Conservation (phyloP, 306 rosid species). For the Datisca glomerata region DNA sequence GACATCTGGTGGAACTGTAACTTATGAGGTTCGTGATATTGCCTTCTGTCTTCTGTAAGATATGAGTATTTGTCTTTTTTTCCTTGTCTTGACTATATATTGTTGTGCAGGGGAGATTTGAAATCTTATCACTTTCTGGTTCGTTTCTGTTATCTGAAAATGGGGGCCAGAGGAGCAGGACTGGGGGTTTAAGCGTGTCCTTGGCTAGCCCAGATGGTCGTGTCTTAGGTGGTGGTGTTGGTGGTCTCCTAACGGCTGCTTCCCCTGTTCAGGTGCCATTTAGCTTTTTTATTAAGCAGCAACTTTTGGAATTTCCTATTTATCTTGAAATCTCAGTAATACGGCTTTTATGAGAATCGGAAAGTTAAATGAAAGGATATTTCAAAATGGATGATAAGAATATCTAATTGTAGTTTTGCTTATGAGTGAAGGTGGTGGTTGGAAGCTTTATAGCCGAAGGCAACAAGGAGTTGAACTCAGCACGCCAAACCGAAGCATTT, state of each 20-base stretch:
- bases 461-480: constrained; percentile 26
- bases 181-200: constrained; percentile 48
- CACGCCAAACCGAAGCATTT: constrained; percentile 17
- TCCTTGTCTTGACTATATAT: background rate
- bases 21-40: constrained; percentile 51
- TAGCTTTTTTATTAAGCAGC: background rate
- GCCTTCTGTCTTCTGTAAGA: background rate
- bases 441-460: constrained; percentile 39
- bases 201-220: constrained; percentile 64
- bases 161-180: constrained; percentile 27
- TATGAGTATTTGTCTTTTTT: background rate
- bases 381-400: no score
- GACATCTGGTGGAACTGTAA: constrained; percentile 59
- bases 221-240: constrained; percentile 60
- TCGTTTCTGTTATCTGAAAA: constrained; percentile 34
- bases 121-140: constrained; percentile 56
- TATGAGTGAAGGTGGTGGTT: constrained; percentile 34
- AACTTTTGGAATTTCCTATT: background rate
- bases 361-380: background rate
- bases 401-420: no score
- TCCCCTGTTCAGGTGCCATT: constrained; percentile 59
- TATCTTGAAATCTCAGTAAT: background rate
- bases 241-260: constrained; percentile 54
- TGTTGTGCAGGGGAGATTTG: constrained; percentile 52
- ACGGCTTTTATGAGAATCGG: background rate